phyloP scores from a whole-genome alignment of 2,329 filamentous ascomycete species.

The Sphaerostilbella broomeana region DNA sequence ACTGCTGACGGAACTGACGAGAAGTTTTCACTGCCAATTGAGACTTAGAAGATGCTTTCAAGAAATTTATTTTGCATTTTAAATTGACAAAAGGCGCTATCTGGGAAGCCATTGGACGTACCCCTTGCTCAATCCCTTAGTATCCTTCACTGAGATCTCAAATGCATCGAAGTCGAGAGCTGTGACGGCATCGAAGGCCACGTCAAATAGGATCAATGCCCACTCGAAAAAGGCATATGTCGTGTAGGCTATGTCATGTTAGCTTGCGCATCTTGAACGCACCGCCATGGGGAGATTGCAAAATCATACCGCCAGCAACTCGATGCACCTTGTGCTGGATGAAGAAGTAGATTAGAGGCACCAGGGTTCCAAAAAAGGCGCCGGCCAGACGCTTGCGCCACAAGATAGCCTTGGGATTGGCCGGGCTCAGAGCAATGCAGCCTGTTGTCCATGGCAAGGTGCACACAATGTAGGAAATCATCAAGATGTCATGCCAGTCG shows the following conservation, averaged over 20 bases:
- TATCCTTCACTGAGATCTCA: constrained; percentile 81
- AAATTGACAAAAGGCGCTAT: constrained; percentile 46
- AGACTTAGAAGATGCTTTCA: constrained; percentile 34
- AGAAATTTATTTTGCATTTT: constrained; percentile 23
- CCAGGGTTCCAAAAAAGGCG: constrained; percentile 82
- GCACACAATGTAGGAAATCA: constrained; percentile 95
- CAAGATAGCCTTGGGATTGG: constrained; percentile 73
- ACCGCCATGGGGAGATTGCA: background rate
- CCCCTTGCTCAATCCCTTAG: constrained; percentile 90
- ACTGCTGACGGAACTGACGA: constrained; percentile 42
- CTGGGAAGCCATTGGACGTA: constrained; percentile 95
- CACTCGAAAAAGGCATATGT: constrained; percentile 98
- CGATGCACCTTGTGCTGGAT: constrained; percentile 98
- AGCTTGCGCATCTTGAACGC: background rate
- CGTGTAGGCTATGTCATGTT: constrained; percentile 67
- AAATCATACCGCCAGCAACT: constrained; percentile 73
- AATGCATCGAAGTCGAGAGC: constrained; percentile 85
- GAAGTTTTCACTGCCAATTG: constrained; percentile 38
- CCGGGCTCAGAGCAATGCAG: constrained; percentile 80
- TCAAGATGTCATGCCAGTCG: constrained; percentile 97
- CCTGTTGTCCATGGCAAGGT: constrained; percentile 94
- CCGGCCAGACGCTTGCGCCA: constrained; percentile 81
- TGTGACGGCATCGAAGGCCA: constrained; percentile 93
- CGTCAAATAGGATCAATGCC: constrained; percentile 89
- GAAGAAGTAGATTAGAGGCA: constrained; percentile 92